Evolutionary conservation across 768 basidiomycete species (phyloP).

Genomic region (Mycena alexandri): DNA sequence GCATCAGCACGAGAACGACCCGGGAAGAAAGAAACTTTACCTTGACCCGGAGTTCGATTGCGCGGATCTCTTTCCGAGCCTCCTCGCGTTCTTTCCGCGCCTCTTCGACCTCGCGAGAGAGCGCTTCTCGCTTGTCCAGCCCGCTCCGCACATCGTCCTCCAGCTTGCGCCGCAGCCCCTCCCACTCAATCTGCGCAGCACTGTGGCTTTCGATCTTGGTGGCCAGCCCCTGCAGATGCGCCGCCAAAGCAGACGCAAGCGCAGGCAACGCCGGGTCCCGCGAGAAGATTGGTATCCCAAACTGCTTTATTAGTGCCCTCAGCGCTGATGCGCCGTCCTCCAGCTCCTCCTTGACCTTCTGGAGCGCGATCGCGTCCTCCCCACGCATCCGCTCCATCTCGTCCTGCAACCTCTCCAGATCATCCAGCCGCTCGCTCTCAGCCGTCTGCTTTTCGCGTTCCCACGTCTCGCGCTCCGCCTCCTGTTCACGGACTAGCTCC

Average conservation of each 20-base stretch:
- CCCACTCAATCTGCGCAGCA: constrained; percentile 63
- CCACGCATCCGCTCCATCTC: constrained; percentile 61
- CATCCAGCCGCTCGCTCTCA: constrained; percentile 64
- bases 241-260: constrained; percentile 60
- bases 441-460: constrained; percentile 61
- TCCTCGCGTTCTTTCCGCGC: constrained; percentile 65
- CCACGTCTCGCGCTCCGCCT: constrained; percentile 64
- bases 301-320: constrained; percentile 64
- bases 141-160: constrained; percentile 64
- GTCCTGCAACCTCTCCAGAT: constrained; percentile 59
- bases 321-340: constrained; percentile 63
- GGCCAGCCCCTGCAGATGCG: constrained; percentile 66
- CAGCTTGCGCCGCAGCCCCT: constrained; percentile 55
- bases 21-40: constrained; percentile 38
- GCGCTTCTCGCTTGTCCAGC: constrained; percentile 59
- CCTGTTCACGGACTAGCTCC: constrained; percentile 56
- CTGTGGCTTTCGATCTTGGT: constrained; percentile 57
- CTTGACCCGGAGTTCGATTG: constrained; percentile 55
- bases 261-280: constrained; percentile 64
- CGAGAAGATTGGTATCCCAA: constrained; percentile 68
- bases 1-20: neutral
- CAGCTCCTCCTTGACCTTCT: constrained; percentile 60
- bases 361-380: constrained; percentile 53
- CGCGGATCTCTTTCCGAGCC: constrained; percentile 55
- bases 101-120: constrained; percentile 67